These are phyloP conservation scores for Neurospora discreta DNA, from an alignment of 495 filamentous ascomycete genomes.

Conservation along the genomic window DNA sequence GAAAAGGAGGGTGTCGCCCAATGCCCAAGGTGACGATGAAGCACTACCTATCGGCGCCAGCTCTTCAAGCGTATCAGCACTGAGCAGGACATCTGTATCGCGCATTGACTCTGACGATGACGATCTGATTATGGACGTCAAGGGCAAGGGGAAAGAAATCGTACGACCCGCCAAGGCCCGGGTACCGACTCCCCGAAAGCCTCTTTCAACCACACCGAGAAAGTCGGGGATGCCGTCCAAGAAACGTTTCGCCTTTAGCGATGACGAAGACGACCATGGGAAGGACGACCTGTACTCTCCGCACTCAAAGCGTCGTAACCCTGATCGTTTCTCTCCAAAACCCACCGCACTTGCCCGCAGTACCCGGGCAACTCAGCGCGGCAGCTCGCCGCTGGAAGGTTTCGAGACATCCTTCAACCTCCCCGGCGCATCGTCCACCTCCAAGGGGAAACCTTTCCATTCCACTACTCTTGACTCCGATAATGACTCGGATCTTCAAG, in stretches of 20 bases:
- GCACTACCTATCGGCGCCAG: conserved; percentile 15
- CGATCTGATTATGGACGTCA: conserved; percentile 18
- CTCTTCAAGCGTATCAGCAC: neutral
- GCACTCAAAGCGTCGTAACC: neutral
- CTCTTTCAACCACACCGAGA: neutral
- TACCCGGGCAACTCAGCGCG: neutral
- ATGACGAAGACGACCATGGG: neutral
- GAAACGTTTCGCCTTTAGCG: neutral
- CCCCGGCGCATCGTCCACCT: neutral
- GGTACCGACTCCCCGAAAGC: neutral
- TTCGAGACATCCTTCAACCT: neutral
- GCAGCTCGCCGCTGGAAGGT: neutral
- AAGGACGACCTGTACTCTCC: neutral
- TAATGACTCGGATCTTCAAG: neutral
- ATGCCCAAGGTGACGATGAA: conserved; percentile 13
- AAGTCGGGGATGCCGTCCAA: neutral
- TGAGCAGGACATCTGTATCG: neutral
- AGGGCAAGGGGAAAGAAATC: conserved; percentile 23
- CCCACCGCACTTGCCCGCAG: neutral
- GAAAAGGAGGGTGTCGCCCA: conserved; percentile 8
- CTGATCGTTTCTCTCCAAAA: neutral
- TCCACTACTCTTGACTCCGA: neutral
- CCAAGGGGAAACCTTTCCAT: neutral
- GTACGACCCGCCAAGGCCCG: neutral
- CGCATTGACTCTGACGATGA: conserved; percentile 9